These are phyloP conservation scores for Penicillium canariense DNA, from an alignment of 495 filamentous ascomycete genomes.

Conservation along the genomic window DNA sequence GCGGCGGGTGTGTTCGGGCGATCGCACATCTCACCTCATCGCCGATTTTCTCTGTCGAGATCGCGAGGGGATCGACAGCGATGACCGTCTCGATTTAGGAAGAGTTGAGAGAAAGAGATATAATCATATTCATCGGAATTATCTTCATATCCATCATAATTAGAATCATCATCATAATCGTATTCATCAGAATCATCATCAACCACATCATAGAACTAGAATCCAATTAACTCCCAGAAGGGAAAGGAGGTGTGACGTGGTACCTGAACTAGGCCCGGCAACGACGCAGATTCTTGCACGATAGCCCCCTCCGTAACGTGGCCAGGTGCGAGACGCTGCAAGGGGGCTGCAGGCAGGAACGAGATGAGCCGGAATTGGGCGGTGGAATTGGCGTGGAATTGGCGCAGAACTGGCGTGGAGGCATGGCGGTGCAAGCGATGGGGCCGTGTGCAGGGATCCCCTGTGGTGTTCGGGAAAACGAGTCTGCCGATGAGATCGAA, in stretches of 20 bases:
- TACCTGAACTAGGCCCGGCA: no score
- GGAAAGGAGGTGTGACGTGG: neutral
- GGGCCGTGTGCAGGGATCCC: no score
- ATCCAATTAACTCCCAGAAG: neutral
- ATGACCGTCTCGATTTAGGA: neutral
- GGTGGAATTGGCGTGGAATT: no score
- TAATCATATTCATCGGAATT: neutral
- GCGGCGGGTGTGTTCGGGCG: constrained; percentile 9
- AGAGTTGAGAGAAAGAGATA: neutral
- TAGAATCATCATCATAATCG: neutral
- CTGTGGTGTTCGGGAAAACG: no score
- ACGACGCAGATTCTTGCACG: neutral
- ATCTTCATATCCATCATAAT: no score
- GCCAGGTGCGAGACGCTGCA: constrained; percentile 3
- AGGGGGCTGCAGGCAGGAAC: constrained; percentile 7
- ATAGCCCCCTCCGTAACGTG: constrained; percentile 12
- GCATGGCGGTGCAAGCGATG: no score
- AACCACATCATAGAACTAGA: neutral
- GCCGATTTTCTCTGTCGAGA: neutral
- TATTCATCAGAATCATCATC: neutral
- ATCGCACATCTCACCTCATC: neutral
- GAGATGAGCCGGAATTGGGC: neutral
- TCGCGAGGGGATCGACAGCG: neutral
- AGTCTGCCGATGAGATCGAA: neutral
- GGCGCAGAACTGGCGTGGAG: no score